Evolutionary conservation across 164 flowering plant species (phyloP).

Genomic region (Magnolia sinica): DNA sequence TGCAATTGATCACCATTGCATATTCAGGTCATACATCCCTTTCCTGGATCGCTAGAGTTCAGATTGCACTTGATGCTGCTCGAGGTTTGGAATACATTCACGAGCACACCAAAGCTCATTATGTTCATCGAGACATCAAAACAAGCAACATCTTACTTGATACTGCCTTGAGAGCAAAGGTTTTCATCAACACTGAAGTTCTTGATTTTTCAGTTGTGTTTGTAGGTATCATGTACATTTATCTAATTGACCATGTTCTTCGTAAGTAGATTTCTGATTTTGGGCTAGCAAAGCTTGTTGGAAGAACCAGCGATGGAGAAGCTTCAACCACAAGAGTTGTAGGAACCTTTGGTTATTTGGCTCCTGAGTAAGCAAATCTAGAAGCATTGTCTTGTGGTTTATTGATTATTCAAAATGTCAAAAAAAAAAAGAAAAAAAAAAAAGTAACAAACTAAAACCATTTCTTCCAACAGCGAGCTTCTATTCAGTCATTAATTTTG

Average conservation of each 20-base stretch:
- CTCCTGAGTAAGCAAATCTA: slow-evolving; percentile 79
- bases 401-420: no score
- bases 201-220: background rate
- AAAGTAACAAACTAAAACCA: background rate
- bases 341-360: slow-evolving; percentile 92
- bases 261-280: slow-evolving; percentile 79
- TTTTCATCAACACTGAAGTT: slow-evolving; percentile 15
- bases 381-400: slow-evolving; percentile 2
- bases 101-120: slow-evolving; percentile 89
- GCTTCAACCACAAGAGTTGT: slow-evolving; percentile 78
- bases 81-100: slow-evolving; percentile 95
- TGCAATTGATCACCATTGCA: background rate
- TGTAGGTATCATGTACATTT: background rate
- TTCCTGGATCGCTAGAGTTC: slow-evolving; percentile 88
- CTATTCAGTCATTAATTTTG: slow-evolving; percentile 5
- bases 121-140: slow-evolving; percentile 95
- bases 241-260: slow-evolving; percentile 13
- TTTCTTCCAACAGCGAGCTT: background rate
- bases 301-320: slow-evolving; percentile 67
- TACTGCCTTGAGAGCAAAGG: slow-evolving; percentile 83
- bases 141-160: slow-evolving; percentile 93
- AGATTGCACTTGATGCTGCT: slow-evolving; percentile 92
- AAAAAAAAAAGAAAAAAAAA: no score
- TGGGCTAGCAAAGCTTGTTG: slow-evolving; percentile 87
- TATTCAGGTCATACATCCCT: slow-evolving; percentile 69